Base-by-base conservation (phyloP, 805 yeast genomes). In the Saccharomycopsis guyanensis region DNA sequence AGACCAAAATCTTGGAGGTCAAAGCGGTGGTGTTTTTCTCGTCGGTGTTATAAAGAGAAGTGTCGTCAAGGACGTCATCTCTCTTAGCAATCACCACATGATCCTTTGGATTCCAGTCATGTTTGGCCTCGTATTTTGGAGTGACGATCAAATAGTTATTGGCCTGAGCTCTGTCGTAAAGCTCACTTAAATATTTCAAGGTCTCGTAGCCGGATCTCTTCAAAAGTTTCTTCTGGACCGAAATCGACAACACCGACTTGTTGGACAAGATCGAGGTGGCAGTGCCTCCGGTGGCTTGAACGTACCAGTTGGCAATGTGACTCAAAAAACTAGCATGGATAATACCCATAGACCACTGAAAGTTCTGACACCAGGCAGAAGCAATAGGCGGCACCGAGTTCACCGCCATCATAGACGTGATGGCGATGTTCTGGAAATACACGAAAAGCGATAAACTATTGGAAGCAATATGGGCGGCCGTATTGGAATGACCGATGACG, bases 401-500 rank as follows among this genome's bases (percentile, higher is more conserved):
- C 25, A 91, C 97, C 47, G 94, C 96, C 88, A 88, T 82, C 96
- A 93, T 89, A 15, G 95, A 76, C 16, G 91, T 82, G 50, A 91
- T 80, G 18, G 97, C 96, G 56, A 93, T 71, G 47, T 85, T 78
- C 69, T 93, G 99, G 76, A 91, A 93, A 65, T 93, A 93, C 45
- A 88, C 79, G 65, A 93, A 93, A 51, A 93, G 70, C 1, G 97
- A 86, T 60, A 91, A 82, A 15, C 96, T 82, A 67, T 93, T 93
- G 16, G 96, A 84, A n/a, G 97, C 96, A 59, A 93, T 88, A 61
- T 93, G 97, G 2, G 96, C 89, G 2, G 98, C 95, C 1, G 97
- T 91, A 51, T 81, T 78, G 16, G 93, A 80, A 61, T 89, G 93
- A 8, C 97, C 97, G 54, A 83, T 72, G 35, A 88, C 79, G 0